Base-by-base conservation (phyloP, 2,329 filamentous ascomycete species). In the Diaporthe sp. region DNA sequence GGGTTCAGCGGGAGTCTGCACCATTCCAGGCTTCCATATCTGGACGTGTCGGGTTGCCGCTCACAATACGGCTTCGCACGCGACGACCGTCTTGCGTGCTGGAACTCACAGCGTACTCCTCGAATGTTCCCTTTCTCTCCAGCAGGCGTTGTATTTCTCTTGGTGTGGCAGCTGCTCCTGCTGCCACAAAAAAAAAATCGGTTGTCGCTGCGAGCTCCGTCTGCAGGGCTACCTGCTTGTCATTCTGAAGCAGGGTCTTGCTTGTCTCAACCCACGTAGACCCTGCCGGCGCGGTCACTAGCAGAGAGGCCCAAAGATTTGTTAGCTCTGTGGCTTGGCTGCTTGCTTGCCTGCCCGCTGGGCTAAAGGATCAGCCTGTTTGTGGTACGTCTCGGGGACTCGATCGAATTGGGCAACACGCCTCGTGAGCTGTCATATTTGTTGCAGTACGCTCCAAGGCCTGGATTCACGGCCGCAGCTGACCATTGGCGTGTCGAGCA, bases 401-500 rank as follows among this genome's bases (percentile, higher is more conserved):
- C 58, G 58, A 73, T 65, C 58, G 51, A 55, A 46, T 44, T 46
- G 34, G 71, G 58, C 71, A 65, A 65, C 71, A 65, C 28, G 71
- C 58, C 71, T 73, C 58, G 46, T 55, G 49, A 65, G 34, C 58
- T 51, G 46, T 59, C 58, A 55, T 34, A 28, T 55, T 53, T 62
- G 34, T 65, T 44, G 65, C 46, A 55, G 31, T 12, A 31, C 9
- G 46, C 5, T 19, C 34, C 34, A n/a, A 55, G 58, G 71, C 58
- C 51, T 65, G 44, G 44, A 65, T 13, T 15, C 2, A n/a, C 34
- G 51, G 37, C 46, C 37, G 55, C 58, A 34, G 58, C 46, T 65
- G 65, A 55, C n/a, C n/a, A 69, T 42, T 69, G 65, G 46, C 49
- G 34, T 55, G 65, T 55, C 34, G 49, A 69, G 34, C 34, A 72